A percentile compares a stretch with the other conserved stretches of the same genome.
phyloP scores from a whole-genome alignment of 1,284 basidiomycete species.

The Puccinia novopanici region DNA sequence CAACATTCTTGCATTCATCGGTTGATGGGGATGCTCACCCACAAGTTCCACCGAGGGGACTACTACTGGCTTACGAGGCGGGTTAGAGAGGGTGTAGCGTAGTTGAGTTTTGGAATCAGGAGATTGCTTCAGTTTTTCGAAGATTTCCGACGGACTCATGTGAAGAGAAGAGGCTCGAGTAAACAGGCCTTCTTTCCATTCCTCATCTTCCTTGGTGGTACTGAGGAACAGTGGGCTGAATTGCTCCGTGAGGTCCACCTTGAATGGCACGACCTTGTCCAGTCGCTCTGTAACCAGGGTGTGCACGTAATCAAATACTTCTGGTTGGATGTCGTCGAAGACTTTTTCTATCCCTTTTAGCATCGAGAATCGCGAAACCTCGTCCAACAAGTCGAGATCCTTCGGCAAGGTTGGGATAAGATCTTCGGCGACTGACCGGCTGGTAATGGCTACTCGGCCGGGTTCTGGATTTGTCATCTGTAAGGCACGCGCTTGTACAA shows the following conservation, averaged over 20 bases:
- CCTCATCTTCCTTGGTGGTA: background rate
- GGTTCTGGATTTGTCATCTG: background rate
- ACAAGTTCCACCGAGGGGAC: background rate
- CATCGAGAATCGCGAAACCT: background rate
- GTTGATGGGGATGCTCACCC: too few species aligned
- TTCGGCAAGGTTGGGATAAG: background rate
- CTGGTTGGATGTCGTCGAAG: background rate
- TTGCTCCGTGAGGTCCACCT: background rate
- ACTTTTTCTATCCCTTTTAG: background rate
- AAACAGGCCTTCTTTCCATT: constrained; percentile 3
- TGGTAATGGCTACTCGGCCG: background rate
- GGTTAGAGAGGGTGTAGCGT: background rate
- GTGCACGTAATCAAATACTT: background rate
- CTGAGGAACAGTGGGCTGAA: background rate
- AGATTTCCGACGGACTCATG: background rate
- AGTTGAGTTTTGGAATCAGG: background rate
- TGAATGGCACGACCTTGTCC: background rate
- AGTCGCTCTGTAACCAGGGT: background rate
- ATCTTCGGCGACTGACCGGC: background rate
- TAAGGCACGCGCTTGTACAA: background rate
- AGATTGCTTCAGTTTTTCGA: background rate
- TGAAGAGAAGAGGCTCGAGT: background rate
- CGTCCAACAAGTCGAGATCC: constrained; percentile 11
- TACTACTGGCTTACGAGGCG: background rate
- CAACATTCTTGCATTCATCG: too few species aligned